Base-by-base conservation (phyloP, 139 green algal species). In the Chlorella sorokiniana region DNA sequence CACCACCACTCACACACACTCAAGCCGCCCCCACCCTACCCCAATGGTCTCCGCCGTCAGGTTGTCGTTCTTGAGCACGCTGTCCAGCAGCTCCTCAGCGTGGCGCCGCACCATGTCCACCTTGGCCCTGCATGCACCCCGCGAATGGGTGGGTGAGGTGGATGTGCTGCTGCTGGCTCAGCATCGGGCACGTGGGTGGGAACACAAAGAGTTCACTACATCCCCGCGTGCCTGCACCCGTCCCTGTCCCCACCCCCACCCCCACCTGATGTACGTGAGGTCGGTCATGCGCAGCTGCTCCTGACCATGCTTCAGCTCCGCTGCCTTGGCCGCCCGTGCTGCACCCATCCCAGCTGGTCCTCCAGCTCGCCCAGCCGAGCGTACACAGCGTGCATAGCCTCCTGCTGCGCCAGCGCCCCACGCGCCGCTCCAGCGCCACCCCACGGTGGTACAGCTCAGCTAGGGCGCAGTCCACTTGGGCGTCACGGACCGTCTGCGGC, bases 331-430 rank as follows among this genome's bases (percentile, higher is more conserved):
- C 0, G 84, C 84, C 11, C 76, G 62, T 78, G 59, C 61, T 92
- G 88, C 48, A 90, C 81, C 33, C 85, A 44, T 4, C 48, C 65
- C 29, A 92, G 56, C 68, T 76, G 83, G 54, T 92, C 89, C 64
- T 92, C 88, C 84, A 92, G 77, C 75, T 92, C 84, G 76, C 87
- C 87, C 63, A 92, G 84, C 16, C 88, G 81, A 6, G 42, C 67
- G 80, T 83, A 86, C 7, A 92, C 74, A 11, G 81, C 59, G n/a
- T 86, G 69, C 45, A 92, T 83, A 2, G 88, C 80, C 35, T 91
- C 85, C 2, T 83, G 18, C 44, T 88, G 68, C 22, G 51, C 65
- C 31, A 80, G 40, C 45, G 25, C 16, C 38, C 42, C 45, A 86
- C 0, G 75, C 33, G 38, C 63, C 38, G 67, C 90, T 76, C 14